Percentiles rank a stretch among this genome's conserved stretches.
These are phyloP conservation scores for Bombardia bombarda DNA, from an alignment of 495 filamentous ascomycete species.

Conservation along the genomic window DNA sequence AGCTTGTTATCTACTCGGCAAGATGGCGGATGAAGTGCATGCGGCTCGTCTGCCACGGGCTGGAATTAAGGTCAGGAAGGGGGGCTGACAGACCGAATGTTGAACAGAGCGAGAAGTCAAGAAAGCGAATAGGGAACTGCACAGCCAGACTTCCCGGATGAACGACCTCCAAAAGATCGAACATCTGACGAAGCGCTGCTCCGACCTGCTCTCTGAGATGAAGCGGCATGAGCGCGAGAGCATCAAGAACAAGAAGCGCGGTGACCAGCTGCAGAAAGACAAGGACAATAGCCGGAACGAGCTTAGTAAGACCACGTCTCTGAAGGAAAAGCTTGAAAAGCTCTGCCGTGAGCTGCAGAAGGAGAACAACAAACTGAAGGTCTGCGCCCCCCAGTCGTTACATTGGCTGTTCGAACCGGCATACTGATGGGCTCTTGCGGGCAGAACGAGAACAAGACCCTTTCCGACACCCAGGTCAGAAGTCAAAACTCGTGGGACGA, in stretches of 20 bases:
- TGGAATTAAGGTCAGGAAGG: no score
- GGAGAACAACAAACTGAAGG: constrained; percentile 97
- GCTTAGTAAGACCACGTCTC: constrained; percentile 72
- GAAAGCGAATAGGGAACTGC: constrained; percentile 85
- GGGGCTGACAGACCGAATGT: constrained; percentile 10
- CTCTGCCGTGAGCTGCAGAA: constrained; percentile 84
- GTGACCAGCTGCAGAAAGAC: constrained; percentile 92
- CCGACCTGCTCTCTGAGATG: constrained; percentile 87
- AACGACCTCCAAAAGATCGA: constrained; percentile 70
- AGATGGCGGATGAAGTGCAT: no score
- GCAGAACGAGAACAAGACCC: constrained; percentile 84
- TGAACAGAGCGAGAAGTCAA: constrained; percentile 60
- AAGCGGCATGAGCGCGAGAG: constrained; percentile 90
- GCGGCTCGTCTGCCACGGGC: no score
- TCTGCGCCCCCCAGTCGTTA: constrained; percentile 22
- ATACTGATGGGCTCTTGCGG: constrained; percentile 24
- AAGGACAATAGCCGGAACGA: constrained; percentile 84
- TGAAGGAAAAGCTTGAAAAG: constrained; percentile 94
- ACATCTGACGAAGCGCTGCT: constrained; percentile 79
- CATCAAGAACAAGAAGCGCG: constrained; percentile 89
- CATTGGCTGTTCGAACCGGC: background rate
- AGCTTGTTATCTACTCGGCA: no score
- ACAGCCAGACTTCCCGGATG: constrained; percentile 71
- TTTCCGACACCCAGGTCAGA: constrained; percentile 73
- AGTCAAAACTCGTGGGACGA: constrained; percentile 80